Evolutionary conservation across 352 stramenopile species (phyloP).

Genomic region (Porosira glacialis): DNA sequence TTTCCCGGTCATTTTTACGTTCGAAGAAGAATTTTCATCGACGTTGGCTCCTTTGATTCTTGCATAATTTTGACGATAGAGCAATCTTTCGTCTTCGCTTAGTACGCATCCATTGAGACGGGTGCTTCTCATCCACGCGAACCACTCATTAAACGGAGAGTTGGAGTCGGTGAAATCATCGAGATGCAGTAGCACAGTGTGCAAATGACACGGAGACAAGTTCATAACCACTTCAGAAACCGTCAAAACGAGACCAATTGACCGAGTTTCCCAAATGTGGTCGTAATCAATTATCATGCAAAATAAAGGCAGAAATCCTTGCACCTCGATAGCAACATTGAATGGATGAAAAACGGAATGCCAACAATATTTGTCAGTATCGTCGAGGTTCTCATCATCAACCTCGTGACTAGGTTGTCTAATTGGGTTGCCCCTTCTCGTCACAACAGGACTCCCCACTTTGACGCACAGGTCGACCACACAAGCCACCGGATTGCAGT

Average conservation of each 20-base stretch:
- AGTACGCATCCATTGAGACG: constrained; percentile 2
- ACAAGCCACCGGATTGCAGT: constrained; percentile 25
- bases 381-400: constrained; percentile 18
- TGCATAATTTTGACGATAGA: constrained; percentile 29
- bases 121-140: constrained; percentile 14
- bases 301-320: constrained; percentile 30
- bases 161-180: constrained; percentile 39
- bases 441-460: constrained; percentile 19
- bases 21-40: background rate
- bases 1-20: background rate
- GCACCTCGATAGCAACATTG: constrained; percentile 24
- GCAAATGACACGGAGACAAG: constrained; percentile 29
- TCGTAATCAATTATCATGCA: constrained; percentile 42
- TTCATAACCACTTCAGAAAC: constrained; percentile 17
- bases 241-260: constrained; percentile 12
- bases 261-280: constrained; percentile 23
- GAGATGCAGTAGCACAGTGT: constrained; percentile 44
- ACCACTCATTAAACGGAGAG: constrained; percentile 36
- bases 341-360: background rate
- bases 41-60: constrained; percentile 21
- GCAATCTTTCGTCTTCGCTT: constrained; percentile 19
- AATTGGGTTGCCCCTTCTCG: background rate
- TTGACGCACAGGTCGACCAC: constrained; percentile 30
- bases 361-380: background rate
- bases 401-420: background rate